Evolutionary conservation across 768 basidiomycete genomes (phyloP), one percentile per base, ranked within the genome.

Genomic region (Amyloporia xantha): DNA sequence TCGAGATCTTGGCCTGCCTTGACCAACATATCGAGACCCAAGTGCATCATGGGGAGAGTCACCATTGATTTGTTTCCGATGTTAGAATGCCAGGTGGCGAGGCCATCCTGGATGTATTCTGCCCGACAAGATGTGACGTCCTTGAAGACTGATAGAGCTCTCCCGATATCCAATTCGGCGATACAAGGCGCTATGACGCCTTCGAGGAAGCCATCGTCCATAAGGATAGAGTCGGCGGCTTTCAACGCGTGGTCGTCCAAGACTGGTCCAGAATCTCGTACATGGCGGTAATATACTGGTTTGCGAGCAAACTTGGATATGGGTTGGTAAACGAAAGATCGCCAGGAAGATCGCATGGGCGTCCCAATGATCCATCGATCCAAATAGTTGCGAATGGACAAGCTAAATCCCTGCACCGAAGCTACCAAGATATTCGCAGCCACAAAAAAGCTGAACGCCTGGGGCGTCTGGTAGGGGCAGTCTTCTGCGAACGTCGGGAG

Each of bases 141-240:
- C 20, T 39, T 39, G 41, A 42, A 42, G 41, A 26, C 19, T 9
- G 21, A 5, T 10, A 55, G 48, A 10, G 54, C 54, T n/a, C 40
- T 48, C 13, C 28, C 43, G 1, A 48, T 44, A n/a, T 40, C 50
- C 35, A 55, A 48, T 44, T 56, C 55, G 38, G 21, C 28, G 35
- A 56, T 45, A 37, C 55, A 56, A 13, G 52, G 52, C 15, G 50
- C 48, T 9, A 56, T 48, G 28, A 53, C 49, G 1, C n/a, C 41
- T 6, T 49, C 45, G 15, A 56, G 47, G 44, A 56, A 53, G 19
- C 49, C 41, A 26, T 56, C 55, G 44, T 56, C 55, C 49, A 50
- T 49, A 27, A 53, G 49, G n/a, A 47, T 43, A 21, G 41, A 35
- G 37, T 56, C 55, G 4, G 52, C 52, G 17, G 41, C 45, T 5